Base-by-base conservation (phyloP, 495 filamentous ascomycete species). In the Hypoxylon crocopeplum region DNA sequence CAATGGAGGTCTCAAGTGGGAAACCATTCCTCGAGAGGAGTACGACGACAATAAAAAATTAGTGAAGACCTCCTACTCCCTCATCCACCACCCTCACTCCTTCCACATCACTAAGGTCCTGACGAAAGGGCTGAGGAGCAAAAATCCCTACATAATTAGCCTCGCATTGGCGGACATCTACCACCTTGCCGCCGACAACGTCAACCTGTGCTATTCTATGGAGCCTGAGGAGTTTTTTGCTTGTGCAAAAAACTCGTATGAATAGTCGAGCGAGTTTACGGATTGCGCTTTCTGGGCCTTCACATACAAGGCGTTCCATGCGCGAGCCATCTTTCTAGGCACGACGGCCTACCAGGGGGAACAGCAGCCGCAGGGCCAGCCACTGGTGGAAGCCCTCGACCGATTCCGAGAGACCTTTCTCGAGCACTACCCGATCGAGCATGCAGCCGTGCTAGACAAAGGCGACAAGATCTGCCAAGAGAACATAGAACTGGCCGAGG, bases 231-330 rank as follows among this genome's bases (percentile, higher is more conserved):
- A 54, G 5, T 68, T 39, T 16, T 68, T 68, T 6, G 30, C 52
- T 1, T 2, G 2, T 0, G 48, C 62, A 2, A 64, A 68, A 27
- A 59, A 68, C 2, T 65, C 48, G 7, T 34, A 7, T 13, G 32
- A 7, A 10, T 34, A 10, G 32, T 34, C 32, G 4, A n/a, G 5
- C 12, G 12, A 13, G n/a, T 3, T 34, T 3, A n/a, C 8, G 5
- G 32, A 1, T 30, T 0, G 12, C 42, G 57, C 20, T 49, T 65
- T 64, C 47, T 67, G 59, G 55, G 64, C 64, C 0, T 64, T 67
- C 19, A 67, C 64, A 0, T 64, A 67, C 41, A 64, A 58, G 8
- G 50, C 57, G 2, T 58, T 68, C 16, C 62, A 68, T 17, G 65
- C 61, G 0, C 41, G 65, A 3, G 27, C 30, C 1, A 13, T 65